Evolutionary conservation across 2,329 filamentous ascomycete genomes (phyloP).

Genomic region (Exophiala sideris): DNA sequence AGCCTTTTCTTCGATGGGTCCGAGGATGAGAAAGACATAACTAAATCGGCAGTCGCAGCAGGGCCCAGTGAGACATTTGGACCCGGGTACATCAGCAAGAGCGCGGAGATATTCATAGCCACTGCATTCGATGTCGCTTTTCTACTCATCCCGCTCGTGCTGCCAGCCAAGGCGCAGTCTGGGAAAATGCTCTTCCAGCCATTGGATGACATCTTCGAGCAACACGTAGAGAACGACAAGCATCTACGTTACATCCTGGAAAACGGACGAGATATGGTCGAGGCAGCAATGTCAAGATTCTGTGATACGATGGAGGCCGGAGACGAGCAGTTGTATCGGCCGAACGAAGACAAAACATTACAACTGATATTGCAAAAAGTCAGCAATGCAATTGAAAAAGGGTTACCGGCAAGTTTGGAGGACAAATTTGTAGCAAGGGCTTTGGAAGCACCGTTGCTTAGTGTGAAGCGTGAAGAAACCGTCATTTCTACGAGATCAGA

Average conservation of each 20-base stretch:
- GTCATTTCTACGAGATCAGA: conserved; percentile 26
- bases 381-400: conserved; percentile 58
- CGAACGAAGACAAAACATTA: conserved; percentile 70
- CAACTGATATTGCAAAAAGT: conserved; percentile 68
- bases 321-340: conserved; percentile 78
- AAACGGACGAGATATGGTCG: conserved; percentile 47
- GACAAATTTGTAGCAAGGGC: conserved; percentile 74
- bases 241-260: conserved; percentile 42
- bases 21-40: conserved; percentile 23
- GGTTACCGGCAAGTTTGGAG: conserved; percentile 77
- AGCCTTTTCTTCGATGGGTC: conserved; percentile 53
- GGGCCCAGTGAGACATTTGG: conserved; percentile 6
- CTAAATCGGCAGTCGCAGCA: conserved; percentile 2
- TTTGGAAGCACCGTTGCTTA: conserved; percentile 72
- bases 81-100: conserved; percentile 58
- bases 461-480: conserved; percentile 59
- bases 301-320: conserved; percentile 82
- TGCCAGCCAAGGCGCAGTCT: conserved; percentile 42
- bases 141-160: conserved; percentile 71
- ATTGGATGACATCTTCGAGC: conserved; percentile 49
- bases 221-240: conserved; percentile 39
- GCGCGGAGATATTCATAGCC: conserved; percentile 74
- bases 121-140: conserved; percentile 84
- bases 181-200: conserved; percentile 47
- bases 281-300: conserved; percentile 64